These are phyloP conservation scores for Pyrrhoderma noxium DNA, from an alignment of 1,284 basidiomycete species.

Conservation along the genomic window DNA sequence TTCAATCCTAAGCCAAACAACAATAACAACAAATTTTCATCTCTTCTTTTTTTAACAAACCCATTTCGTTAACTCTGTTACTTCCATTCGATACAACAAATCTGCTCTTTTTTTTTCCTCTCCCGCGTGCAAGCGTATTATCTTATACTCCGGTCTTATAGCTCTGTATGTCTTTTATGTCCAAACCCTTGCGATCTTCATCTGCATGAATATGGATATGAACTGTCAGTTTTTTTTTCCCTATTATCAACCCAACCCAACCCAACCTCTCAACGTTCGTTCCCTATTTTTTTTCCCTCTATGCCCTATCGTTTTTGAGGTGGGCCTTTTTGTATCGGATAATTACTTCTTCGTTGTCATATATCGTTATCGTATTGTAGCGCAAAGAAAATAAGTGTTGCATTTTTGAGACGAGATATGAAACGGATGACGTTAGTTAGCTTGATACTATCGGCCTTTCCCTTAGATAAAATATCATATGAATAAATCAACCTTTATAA, in stretches of 20 bases:
- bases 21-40: too few relatives aligned
- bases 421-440: too few relatives aligned
- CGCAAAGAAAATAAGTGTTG: background rate
- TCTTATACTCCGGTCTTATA: conserved; percentile 11
- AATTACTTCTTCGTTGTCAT: conserved; percentile 2
- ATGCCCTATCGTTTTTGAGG: too few relatives aligned
- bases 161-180: conserved; percentile 15
- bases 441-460: too few relatives aligned
- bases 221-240: background rate
- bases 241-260: background rate
- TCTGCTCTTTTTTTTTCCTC: background rate
- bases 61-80: conserved; percentile 3
- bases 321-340: conserved; percentile 8
- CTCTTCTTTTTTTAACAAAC: conserved; percentile 1
- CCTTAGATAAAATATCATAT: too few relatives aligned
- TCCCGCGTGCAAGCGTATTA: conserved; percentile 1
- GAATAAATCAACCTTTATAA: too few relatives aligned
- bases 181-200: conserved; percentile 2
- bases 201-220: conserved; percentile 15
- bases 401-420: too few relatives aligned
- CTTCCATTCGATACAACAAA: background rate
- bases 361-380: background rate
- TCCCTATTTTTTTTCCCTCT: too few relatives aligned
- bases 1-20: background rate
- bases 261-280: too few relatives aligned